phyloP scores from a whole-genome alignment of 345 rosid species.

The Salix arbutifolia region DNA sequence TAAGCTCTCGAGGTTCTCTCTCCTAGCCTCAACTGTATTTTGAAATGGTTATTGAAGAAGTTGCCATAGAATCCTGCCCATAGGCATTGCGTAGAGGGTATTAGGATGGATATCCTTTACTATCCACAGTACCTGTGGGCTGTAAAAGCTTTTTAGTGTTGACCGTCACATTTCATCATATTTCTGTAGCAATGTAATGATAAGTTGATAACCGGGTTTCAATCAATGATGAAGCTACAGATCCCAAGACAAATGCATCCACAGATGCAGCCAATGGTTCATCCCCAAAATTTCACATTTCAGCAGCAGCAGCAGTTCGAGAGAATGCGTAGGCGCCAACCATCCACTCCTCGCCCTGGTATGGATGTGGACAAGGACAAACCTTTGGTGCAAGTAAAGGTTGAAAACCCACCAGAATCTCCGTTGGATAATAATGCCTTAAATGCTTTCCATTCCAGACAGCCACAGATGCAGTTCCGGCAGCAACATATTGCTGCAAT shows the following conservation, averaged over 20 bases:
- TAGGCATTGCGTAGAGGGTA: background rate
- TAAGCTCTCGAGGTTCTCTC: background rate
- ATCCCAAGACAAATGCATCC: constrained; percentile 64
- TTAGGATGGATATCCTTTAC: background rate
- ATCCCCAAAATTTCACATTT: constrained; percentile 41
- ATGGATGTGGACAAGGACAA: constrained; percentile 73
- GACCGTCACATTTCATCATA: background rate
- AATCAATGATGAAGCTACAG: constrained; percentile 36
- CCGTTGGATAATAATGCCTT: constrained; percentile 59
- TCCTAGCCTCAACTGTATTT: background rate
- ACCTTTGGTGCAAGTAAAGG: constrained; percentile 71
- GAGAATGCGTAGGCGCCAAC: constrained; percentile 56
- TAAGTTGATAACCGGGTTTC: background rate
- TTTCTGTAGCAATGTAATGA: background rate
- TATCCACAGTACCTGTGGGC: background rate
- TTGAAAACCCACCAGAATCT: constrained; percentile 65
- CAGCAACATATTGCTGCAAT: constrained; percentile 70
- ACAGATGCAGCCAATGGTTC: constrained; percentile 75
- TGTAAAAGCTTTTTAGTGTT: background rate
- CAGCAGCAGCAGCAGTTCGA: constrained; percentile 62
- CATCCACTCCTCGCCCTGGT: constrained; percentile 50
- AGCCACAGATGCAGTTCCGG: constrained; percentile 57
- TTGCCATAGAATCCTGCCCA: background rate
- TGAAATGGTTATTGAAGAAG: background rate
- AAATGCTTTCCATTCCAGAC: constrained; percentile 50